phyloP scores from a whole-genome alignment of 2,329 filamentous ascomycete genomes.

The Penicillium sp. region DNA sequence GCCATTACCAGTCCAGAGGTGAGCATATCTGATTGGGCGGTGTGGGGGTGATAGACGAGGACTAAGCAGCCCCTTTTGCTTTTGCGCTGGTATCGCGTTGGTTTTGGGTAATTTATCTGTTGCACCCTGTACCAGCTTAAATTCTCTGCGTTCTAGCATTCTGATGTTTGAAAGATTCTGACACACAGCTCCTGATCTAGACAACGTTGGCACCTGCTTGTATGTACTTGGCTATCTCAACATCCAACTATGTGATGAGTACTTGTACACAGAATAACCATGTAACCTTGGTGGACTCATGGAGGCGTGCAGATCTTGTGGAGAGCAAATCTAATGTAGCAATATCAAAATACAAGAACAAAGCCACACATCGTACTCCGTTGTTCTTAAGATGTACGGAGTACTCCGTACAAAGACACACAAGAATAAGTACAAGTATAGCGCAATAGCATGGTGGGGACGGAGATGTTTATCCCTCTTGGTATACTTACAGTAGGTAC shows the following conservation, averaged over 20 bases:
- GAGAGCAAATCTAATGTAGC: constrained; percentile 2
- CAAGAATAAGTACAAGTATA: neutral
- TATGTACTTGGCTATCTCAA: too few species aligned
- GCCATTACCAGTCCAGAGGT: neutral
- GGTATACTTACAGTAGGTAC: neutral
- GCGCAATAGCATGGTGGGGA: neutral
- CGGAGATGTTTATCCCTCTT: neutral
- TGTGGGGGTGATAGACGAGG: neutral
- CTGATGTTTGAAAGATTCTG: too few species aligned
- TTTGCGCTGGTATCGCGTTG: neutral
- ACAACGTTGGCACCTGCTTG: too few species aligned
- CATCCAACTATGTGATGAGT: too few species aligned
- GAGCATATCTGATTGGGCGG: constrained; percentile 5
- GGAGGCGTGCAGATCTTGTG: constrained; percentile 8
- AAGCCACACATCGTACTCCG: neutral
- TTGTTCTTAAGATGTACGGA: neutral
- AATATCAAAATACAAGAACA: neutral
- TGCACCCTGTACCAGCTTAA: neutral
- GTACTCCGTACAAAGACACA: neutral
- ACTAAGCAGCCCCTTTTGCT: constrained; percentile 11
- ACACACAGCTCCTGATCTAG: too few species aligned
- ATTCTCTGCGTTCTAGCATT: neutral
- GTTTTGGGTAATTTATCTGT: neutral
- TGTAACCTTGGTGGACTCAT: neutral
- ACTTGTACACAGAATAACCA: neutral